Base-by-base conservation (phyloP, 352 stramenopile species). In the Peronosclerospora sorghi region DNA sequence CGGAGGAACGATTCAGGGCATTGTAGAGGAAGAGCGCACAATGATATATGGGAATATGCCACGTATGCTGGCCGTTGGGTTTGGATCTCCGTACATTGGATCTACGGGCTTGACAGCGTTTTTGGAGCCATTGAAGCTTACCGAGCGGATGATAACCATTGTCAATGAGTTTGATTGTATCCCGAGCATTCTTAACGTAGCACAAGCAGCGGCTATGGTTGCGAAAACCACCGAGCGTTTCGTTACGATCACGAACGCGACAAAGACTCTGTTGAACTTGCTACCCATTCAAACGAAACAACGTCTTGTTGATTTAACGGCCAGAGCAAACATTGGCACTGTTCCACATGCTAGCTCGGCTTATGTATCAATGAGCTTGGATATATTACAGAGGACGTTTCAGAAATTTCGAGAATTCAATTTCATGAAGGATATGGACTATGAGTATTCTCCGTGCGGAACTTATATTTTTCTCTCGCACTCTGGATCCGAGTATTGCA, bases 151-250 rank as follows among this genome's bases (percentile, higher is more conserved):
- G 37, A 48, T 89, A 29, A 88, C 76, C 23, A 71, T 93, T 36
- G 80, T 93, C 14, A 90, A 93, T 47, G 78, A 93, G 48, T 73
- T 80, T 41, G 80, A 93, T 48, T 93, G 78, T 54, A 88, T 93
- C 38, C 80, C 80, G 2, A 76, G 74, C 18, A 83, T 93, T 45
- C 51, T 90, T 19, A 88, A 93, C 42, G 62, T 90, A 8, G 77
- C 78, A 0, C 77, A 93, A 38, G 83, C 76, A 14, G 63, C 80
- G 0, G 65, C 78, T 3, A 74, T 89, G 61, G 21, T 87, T 17
- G 67, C 75, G 1, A 93, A 87, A 48, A 91, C 78, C 1, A 85
- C 77, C 0, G 74, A 86, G 28, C 73, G 73, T 5, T 68, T 90
- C 41, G 32, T 89, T 20, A 83, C 78, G 14, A 86, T 93, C 51